Percentiles rank a stretch among this genome's conserved stretches.
phyloP scores from a whole-genome alignment of 192 early-diverging fungal species.

The Phycomyces blakesleeanus region DNA sequence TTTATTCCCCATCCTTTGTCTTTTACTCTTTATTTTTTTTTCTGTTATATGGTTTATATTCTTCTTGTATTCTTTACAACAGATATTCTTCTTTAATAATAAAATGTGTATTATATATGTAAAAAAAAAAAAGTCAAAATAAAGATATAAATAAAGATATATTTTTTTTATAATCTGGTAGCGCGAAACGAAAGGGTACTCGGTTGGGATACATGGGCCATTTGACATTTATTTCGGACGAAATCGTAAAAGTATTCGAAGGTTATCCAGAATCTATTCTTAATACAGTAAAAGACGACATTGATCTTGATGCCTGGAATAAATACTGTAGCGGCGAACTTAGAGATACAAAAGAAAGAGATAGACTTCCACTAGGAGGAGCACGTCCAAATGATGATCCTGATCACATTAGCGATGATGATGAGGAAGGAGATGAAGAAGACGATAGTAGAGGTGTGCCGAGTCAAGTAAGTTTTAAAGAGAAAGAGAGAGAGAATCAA shows the following conservation, averaged over 20 bases:
- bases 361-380: slow-evolving; percentile 46
- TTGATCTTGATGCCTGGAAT: slow-evolving; percentile 53
- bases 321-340: slow-evolving; percentile 39
- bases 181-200: slow-evolving; percentile 80
- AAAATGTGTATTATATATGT: too few species aligned
- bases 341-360: slow-evolving; percentile 17
- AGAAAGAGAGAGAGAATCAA: too few species aligned
- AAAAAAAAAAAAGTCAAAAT: slow-evolving; percentile 24
- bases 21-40: too few species aligned
- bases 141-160: neutral
- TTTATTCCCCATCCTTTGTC: too few species aligned
- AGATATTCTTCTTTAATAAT: too few species aligned
- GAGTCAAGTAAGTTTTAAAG: slow-evolving; percentile 5
- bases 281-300: slow-evolving; percentile 34
- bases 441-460: neutral
- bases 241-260: slow-evolving; percentile 85
- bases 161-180: slow-evolving; percentile 28
- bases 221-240: slow-evolving; percentile 93
- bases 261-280: slow-evolving; percentile 42
- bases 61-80: too few species aligned
- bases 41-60: too few species aligned
- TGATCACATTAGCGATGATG: slow-evolving; percentile 13
- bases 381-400: slow-evolving; percentile 45
- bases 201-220: slow-evolving; percentile 98
- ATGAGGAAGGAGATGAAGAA: slow-evolving; percentile 22